These are phyloP conservation scores for Penicillium nordicum DNA, from an alignment of 2,329 filamentous ascomycete species.

Conservation along the genomic window DNA sequence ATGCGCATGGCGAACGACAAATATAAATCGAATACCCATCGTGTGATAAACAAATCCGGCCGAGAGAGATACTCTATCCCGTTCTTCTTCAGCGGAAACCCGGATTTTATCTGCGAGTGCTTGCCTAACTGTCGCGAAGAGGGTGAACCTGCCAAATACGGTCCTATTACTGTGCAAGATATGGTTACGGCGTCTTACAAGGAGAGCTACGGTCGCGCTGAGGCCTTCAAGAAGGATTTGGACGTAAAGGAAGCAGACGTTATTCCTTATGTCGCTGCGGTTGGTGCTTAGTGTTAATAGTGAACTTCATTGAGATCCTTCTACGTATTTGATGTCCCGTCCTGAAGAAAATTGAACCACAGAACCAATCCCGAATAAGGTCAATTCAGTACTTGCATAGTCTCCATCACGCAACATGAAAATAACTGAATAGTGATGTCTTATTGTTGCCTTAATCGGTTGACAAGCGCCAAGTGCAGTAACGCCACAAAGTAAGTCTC, in stretches of 20 bases:
- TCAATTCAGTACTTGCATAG: background rate
- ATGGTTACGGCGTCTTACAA: constrained; percentile 42
- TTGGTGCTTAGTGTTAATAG: constrained; percentile 13
- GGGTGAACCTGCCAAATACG: constrained; percentile 40
- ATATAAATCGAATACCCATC: constrained; percentile 43
- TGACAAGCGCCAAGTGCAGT: no score
- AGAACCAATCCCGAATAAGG: background rate
- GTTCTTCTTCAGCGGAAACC: constrained; percentile 46
- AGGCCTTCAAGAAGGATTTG: constrained; percentile 40
- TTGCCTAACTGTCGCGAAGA: constrained; percentile 41
- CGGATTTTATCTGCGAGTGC: constrained; percentile 44
- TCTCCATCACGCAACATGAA: background rate
- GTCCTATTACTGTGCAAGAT: constrained; percentile 43
- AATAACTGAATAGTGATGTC: background rate
- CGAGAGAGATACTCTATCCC: constrained; percentile 42
- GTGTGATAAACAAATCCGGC: constrained; percentile 43
- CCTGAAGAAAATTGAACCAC: fast-evolving
- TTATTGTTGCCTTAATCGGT: background rate
- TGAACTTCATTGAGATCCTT: background rate
- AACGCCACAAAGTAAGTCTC: background rate
- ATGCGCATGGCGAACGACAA: constrained; percentile 44
- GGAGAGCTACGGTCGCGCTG: constrained; percentile 44
- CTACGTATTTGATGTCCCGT: background rate
- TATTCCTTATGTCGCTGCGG: constrained; percentile 7
- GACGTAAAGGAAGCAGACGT: constrained; percentile 17